Evolutionary conservation across 2,329 filamentous ascomycete species (phyloP), one percentile per base, ranked within the genome.

Genomic region (Neopestalotiopsis sp.): DNA sequence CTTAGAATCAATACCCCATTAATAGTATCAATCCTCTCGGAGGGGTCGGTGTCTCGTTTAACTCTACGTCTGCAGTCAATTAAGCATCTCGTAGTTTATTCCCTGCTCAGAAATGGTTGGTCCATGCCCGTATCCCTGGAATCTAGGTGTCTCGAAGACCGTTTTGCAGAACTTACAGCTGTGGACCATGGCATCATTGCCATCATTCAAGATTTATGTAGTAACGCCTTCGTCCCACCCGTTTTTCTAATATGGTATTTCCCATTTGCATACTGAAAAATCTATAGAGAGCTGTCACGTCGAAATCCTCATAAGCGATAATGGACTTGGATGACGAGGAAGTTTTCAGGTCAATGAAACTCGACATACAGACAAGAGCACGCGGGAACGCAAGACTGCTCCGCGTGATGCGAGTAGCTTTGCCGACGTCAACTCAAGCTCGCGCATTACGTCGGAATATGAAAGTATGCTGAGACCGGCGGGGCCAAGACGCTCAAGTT

Each of bases 1-100:
- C 87, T 14, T 89, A 79, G 59, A 20, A 56, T 64, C 38, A 24
- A 64, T 28, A 34, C 38, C 28, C 61, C 17, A 62, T 38, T n/a
- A 62, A 20, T 62, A 34, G 10, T 59, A 13, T 30, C 30, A 30
- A 13, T 9, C 57, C n/a, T 14, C 24, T 28, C 57, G 24, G 12
- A 24, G 24, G 24, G 24, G 57, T 59, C 24, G 57, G 57, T 59
- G 57, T 30, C n/a, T 6, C 14, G 20, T 42, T 42, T 38, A 38
- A 38, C 59, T 42, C 57, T 30, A 34, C 24, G n/a, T 59, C 13
- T 30, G 24, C 24, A 10, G 13, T 59, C 30, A 34, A 59, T 34
- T 59, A 30, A 34, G 30, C 57, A 59, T 28, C 20, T 20, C 57
- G 4, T 30, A 28, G 30, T 9, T 30, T 24, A 28, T 34, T 14